A percentile compares a stretch with the other conserved stretches of the same genome.
Conservation (phyloP, 2,329 filamentous ascomycete genomes). For the Ambrosiella cleistominuta region DNA sequence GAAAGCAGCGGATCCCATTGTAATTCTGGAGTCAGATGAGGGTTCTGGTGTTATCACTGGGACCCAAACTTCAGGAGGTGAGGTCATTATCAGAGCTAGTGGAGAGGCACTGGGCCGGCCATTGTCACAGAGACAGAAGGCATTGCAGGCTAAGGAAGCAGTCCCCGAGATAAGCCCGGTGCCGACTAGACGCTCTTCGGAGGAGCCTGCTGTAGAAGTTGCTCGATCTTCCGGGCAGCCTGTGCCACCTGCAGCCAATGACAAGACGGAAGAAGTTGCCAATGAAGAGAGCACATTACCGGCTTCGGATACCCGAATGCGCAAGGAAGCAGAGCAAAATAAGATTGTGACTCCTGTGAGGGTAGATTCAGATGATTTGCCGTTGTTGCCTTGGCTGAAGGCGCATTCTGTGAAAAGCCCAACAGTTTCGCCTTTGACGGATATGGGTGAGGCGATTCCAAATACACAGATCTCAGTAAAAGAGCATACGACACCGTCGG, state of each 20-base stretch:
- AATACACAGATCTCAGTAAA: conserved; percentile 9
- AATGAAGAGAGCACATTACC: neutral
- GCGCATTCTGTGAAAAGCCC: conserved; percentile 5
- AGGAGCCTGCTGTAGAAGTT: neutral
- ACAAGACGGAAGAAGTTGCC: neutral
- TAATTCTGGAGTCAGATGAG: neutral
- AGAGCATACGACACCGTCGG: neutral
- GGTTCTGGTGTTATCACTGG: conserved; percentile 4
- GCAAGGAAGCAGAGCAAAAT: neutral
- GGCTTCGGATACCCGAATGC: neutral
- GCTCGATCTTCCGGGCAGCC: neutral
- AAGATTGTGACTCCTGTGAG: neutral
- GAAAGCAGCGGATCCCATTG: neutral
- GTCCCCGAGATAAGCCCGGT: conserved; percentile 10
- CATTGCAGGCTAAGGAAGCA: conserved; percentile 1
- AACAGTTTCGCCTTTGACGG: conserved; percentile 8
- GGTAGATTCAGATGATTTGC: neutral
- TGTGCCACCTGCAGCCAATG: neutral
- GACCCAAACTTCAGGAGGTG: conserved; percentile 4
- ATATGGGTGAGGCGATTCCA: conserved; percentile 4
- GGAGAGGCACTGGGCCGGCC: neutral
- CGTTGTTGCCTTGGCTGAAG: conserved; percentile 5
- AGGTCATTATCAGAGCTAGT: conserved; percentile 2
- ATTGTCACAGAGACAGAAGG: neutral
- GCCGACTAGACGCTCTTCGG: conserved; percentile 1